Evolutionary conservation across 2,329 filamentous ascomycete genomes (phyloP).

Genomic region (Colletotrichum neosansevieriae): DNA sequence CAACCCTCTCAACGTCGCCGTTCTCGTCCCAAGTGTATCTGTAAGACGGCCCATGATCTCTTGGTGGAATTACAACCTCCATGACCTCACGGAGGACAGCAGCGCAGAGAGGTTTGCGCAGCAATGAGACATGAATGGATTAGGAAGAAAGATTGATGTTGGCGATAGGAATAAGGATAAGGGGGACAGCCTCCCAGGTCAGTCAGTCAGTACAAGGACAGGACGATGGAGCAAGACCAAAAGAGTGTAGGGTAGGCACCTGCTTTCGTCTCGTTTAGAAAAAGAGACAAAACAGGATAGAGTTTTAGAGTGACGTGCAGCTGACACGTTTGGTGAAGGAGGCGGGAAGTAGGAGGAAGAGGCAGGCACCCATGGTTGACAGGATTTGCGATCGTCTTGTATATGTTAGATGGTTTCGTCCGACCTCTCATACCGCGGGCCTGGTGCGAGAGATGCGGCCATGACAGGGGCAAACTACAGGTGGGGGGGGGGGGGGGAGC

Average conservation of each 20-base stretch:
- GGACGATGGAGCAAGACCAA: constrained; percentile 14
- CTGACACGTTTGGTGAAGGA: constrained; percentile 41
- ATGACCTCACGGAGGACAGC: constrained; percentile 37
- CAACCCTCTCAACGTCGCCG: constrained; percentile 39
- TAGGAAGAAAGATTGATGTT: constrained; percentile 7
- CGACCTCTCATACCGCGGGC: constrained; percentile 20
- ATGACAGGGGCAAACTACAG: constrained; percentile 23
- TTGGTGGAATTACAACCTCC: constrained; percentile 41
- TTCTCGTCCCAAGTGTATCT: constrained; percentile 41
- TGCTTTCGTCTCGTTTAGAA: constrained; percentile 35
- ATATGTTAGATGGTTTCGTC: constrained; percentile 26
- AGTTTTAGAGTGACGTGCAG: constrained; percentile 39
- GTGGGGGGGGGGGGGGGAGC: constrained; percentile 10
- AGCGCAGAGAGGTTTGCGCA: constrained; percentile 23
- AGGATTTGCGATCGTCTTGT: constrained; percentile 37
- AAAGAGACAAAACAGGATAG: constrained; percentile 34
- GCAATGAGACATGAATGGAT: constrained; percentile 36
- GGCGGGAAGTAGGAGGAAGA: constrained; percentile 22
- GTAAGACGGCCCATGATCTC: constrained; percentile 40
- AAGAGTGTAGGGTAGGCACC: constrained; percentile 34
- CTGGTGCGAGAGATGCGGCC: constrained; percentile 33
- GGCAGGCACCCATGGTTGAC: constrained; percentile 27
- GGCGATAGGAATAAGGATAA: constrained; percentile 28
- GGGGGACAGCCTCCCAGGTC: constrained; percentile 3
- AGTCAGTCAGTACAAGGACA: constrained; percentile 9